Base-by-base conservation (phyloP, 257 asterid species). In the Striga asiatica region DNA sequence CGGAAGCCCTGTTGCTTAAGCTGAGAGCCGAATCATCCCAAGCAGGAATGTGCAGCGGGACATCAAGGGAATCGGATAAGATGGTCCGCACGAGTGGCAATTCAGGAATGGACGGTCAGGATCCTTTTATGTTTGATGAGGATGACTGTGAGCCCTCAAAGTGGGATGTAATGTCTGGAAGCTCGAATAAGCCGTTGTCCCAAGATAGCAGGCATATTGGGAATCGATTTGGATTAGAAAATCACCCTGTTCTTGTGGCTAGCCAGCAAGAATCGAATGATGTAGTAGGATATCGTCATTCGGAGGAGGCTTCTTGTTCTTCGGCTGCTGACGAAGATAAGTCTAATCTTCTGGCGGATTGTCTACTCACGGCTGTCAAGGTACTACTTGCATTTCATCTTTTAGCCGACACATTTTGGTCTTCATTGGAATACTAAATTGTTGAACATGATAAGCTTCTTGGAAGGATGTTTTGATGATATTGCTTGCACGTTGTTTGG, bases 331-430 rank as follows among this genome's bases (percentile, higher is more conserved):
- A 64, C 58, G 76, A 59, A 43, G 81, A 76, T 62, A 68, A 51
- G 67, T 71, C 76, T 49, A 59, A 61, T 69, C 88, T 86, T 74
- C 74, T 85, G 43, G 78, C 80, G 45, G 94, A 86, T 57, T 80
- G 91, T 63, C 94, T 86, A 65, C 91, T 86, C 51, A 62, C 91
- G 9, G 68, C 94, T 73, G 91, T 86, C 34, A 86, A 83, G 89
- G 95, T 69, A 59, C 58, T 65, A n/a, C n/a, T 38, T 25, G 35
- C 22, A 27, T 27, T 27, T 27, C 32, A 27, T n/a, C n/a, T n/a
- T n/a, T n/a, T n/a, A n/a, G n/a, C n/a, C n/a, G n/a, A n/a, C n/a
- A n/a, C n/a, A n/a, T n/a, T n/a, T n/a, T n/a, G n/a, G n/a, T n/a
- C n/a, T n/a, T n/a, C n/a, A n/a, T n/a, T n/a, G n/a, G n/a, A n/a